Conservation (phyloP, 164 flowering plant species). For the Vitis rupestris region DNA sequence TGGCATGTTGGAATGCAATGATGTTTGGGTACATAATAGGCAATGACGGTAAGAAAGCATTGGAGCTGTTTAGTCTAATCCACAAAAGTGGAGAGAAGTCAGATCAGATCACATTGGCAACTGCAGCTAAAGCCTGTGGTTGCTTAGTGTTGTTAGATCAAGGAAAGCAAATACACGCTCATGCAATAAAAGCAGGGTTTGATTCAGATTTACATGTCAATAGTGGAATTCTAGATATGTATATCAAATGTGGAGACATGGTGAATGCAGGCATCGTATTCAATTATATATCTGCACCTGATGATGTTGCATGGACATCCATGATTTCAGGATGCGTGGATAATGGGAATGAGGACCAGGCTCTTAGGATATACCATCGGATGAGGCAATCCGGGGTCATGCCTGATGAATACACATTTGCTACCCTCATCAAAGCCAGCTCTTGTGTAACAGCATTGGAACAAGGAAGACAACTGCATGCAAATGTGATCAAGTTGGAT, state of each 20-base stretch:
- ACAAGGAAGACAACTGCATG: conserved; percentile 60
- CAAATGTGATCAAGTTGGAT: conserved; percentile 44
- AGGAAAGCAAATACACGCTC: conserved; percentile 57
- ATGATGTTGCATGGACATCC: conserved; percentile 58
- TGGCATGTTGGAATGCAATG: conserved; percentile 57
- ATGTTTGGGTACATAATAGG: conserved; percentile 45
- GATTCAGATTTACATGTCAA: conserved; percentile 42
- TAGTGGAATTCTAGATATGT: conserved; percentile 53
- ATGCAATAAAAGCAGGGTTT: conserved; percentile 35
- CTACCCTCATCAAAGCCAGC: conserved; percentile 59
- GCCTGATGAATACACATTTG: conserved; percentile 55
- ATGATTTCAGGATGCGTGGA: conserved; percentile 61
- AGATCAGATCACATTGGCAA: conserved; percentile 46
- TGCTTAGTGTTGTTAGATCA: conserved; percentile 28
- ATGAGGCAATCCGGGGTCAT: conserved; percentile 43
- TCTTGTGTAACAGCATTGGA: conserved; percentile 45
- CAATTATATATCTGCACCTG: conserved; percentile 32
- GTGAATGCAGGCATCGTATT: conserved; percentile 36
- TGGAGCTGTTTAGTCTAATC: conserved; percentile 33
- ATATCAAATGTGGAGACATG: conserved; percentile 51
- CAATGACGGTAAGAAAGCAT: conserved; percentile 35
- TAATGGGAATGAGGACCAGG: conserved; percentile 48
- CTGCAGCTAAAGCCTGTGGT: conserved; percentile 49
- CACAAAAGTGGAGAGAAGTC: conserved; percentile 30
- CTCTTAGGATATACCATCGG: conserved; percentile 34